Percentiles rank a stretch among this genome's conserved stretches.
Conservation (phyloP, 2,329 filamentous ascomycete species). For the Ophiostoma fasciatum region DNA sequence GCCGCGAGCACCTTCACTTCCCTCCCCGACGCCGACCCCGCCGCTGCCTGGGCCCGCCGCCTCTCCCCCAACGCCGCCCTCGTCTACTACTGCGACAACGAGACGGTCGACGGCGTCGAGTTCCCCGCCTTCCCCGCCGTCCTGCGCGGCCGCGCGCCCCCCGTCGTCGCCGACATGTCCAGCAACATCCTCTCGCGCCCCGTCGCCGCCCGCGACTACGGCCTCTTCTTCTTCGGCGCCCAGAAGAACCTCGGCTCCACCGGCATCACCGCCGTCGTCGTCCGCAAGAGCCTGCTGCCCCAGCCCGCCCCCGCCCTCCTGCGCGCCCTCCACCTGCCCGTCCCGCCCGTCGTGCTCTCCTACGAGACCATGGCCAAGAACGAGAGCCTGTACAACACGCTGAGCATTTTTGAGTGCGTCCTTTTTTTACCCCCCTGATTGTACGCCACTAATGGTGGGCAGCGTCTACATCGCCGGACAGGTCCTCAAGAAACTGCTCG, state of each 20-base stretch:
- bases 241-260: conserved; percentile 88
- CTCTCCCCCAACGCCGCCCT: conserved; percentile 55
- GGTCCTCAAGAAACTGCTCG: conserved; percentile 64
- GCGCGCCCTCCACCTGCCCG: conserved; percentile 58
- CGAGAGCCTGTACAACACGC: conserved; percentile 89
- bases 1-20: conserved; percentile 74
- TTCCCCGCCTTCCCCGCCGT: conserved; percentile 60
- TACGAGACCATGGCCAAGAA: conserved; percentile 82
- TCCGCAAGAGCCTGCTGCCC: conserved; percentile 68
- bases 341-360: conserved; percentile 65
- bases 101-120: conserved; percentile 88
- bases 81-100: conserved; percentile 86
- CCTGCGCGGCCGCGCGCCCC: conserved; percentile 41
- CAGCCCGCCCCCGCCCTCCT: conserved; percentile 56
- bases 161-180: conserved; percentile 85
- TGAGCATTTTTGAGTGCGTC: conserved; percentile 73
- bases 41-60: conserved; percentile 50
- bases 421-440: too few species aligned
- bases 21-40: conserved; percentile 60
- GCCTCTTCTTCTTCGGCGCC: conserved; percentile 77
- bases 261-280: conserved; percentile 72
- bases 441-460: too few species aligned
- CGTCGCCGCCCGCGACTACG: conserved; percentile 66
- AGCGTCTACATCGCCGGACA: conserved; percentile 82
- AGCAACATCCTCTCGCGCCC: conserved; percentile 81